Percentiles rank a stretch among this genome's conserved stretches.
phyloP scores from a whole-genome alignment of 768 basidiomycete genomes.

The Lactifluus pinguis region DNA sequence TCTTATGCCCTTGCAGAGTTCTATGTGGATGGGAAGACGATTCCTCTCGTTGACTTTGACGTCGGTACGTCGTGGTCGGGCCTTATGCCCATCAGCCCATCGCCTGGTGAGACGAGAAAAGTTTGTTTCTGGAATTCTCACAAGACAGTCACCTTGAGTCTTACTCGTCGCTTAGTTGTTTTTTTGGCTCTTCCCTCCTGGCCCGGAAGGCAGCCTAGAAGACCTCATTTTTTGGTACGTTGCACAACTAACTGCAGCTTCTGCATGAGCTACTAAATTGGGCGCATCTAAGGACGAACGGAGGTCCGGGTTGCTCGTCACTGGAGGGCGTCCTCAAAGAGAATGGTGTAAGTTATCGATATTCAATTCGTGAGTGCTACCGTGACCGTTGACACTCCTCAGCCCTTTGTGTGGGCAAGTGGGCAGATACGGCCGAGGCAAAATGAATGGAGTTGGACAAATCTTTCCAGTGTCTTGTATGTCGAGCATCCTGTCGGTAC shows the following conservation, averaged over 20 bases:
- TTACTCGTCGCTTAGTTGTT: conserved; percentile 47
- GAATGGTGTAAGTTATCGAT: conserved; percentile 48
- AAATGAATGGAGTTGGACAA: conserved; percentile 72
- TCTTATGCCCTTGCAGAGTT: conserved; percentile 38
- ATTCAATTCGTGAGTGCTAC: neutral
- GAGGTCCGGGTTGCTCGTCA: conserved; percentile 74
- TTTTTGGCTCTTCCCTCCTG: conserved; percentile 82
- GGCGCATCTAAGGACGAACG: conserved; percentile 49
- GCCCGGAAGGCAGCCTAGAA: conserved; percentile 58
- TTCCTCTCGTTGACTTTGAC: conserved; percentile 65
- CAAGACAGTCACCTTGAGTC: neutral
- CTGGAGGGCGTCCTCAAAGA: conserved; percentile 65
- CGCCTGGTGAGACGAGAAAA: conserved; percentile 56
- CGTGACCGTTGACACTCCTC: conserved; percentile 34
- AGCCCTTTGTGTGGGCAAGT: conserved; percentile 61
- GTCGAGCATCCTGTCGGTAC: conserved; percentile 78
- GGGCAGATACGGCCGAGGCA: conserved; percentile 56
- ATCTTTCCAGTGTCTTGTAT: conserved; percentile 64
- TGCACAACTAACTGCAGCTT: conserved; percentile 10
- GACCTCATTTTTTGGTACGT: conserved; percentile 67
- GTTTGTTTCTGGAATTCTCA: conserved; percentile 27
- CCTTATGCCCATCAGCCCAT: conserved; percentile 56
- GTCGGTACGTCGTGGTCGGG: conserved; percentile 72
- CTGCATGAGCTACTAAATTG: neutral
- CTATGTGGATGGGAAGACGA: conserved; percentile 53